These are phyloP conservation scores for Podospora comata DNA, from an alignment of 495 filamentous ascomycete species.

Conservation along the genomic window DNA sequence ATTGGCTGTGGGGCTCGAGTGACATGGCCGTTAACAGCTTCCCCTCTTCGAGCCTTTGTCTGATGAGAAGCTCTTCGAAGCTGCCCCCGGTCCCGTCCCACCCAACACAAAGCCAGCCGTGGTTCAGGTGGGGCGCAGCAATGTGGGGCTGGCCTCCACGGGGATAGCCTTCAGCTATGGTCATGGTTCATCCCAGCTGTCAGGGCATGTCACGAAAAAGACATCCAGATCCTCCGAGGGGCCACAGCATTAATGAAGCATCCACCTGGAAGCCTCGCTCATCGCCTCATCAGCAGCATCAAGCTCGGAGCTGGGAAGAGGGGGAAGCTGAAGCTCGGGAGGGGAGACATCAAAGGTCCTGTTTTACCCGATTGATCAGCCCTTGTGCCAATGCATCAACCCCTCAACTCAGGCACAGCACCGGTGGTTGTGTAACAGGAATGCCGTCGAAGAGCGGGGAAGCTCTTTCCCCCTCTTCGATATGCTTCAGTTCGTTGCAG, in stretches of 20 bases:
- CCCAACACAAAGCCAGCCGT: not conserved
- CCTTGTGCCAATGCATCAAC: not conserved
- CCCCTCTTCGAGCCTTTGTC: not conserved
- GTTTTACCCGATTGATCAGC: not conserved
- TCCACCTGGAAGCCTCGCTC: not conserved
- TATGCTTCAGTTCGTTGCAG: not conserved
- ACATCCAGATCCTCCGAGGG: not conserved
- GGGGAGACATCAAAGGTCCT: not conserved
- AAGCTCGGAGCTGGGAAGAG: not conserved
- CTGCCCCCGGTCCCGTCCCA: not conserved
- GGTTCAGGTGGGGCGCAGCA: not conserved
- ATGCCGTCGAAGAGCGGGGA: not conserved
- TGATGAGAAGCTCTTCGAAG: not conserved
- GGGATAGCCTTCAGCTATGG: not conserved
- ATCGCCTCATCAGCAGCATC: not conserved
- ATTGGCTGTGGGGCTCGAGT: not conserved
- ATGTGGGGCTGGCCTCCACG: not conserved
- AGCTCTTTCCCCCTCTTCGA: not conserved
- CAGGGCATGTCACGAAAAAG: not conserved
- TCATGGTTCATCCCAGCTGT: not conserved
- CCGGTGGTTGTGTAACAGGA: conserved; percentile 4
- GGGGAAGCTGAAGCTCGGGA: not conserved
- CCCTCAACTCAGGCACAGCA: not conserved
- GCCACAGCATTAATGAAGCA: not conserved
- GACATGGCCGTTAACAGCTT: conserved; percentile 1